Evolutionary conservation across 768 basidiomycete genomes (phyloP), one percentile per base, ranked within the genome.

Genomic region (Lenzites betulinus): DNA sequence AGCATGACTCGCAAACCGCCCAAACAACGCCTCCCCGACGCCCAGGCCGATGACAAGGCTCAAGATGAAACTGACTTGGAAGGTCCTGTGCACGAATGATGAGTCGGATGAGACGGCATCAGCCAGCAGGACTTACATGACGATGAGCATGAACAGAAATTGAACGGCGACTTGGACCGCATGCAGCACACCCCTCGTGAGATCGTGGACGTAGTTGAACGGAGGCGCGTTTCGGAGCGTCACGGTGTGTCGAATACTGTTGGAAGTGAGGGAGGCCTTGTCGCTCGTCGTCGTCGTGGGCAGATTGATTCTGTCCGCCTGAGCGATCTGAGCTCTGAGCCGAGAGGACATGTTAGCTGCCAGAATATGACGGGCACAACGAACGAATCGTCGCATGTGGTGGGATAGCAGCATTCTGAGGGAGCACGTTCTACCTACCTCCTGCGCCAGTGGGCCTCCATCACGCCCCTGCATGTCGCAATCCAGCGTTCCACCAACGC

Each of bases 401-500:
- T n/a, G 47, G 2, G 38, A 38, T 12, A 52, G 30, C 30, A 33
- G 30, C 30, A n/a, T 59, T 18, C 18, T 25, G 20, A 25, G 15
- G 16, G 11, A n/a, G n/a, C n/a, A n/a, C n/a, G n/a, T 26, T 6
- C 16, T 12, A 56, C 78, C 62, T 64, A 89, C 90, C 78, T 78
- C 58, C 73, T 73, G 13, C 65, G 62, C 87, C 90, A 92, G 59
- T 83, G 78, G 0, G 64, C 72, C 67, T 85, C 83, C 68, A 86
- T 84, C 15, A 86, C 73, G 0, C 75, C 76, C 43, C 86, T 71
- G 44, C 86, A 77, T 1, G 85, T 86, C 0, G 79, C 75, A n/a
- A 93, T 69, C 85, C 88, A 92, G 39, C 94, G 73, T 36, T 94
- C 90, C 23, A 90, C 74, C 1, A 94, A 62, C 0, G 83, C 87